Base-by-base conservation (phyloP, 352 stramenopile genomes). In the Globisporangium cederbergense region DNA sequence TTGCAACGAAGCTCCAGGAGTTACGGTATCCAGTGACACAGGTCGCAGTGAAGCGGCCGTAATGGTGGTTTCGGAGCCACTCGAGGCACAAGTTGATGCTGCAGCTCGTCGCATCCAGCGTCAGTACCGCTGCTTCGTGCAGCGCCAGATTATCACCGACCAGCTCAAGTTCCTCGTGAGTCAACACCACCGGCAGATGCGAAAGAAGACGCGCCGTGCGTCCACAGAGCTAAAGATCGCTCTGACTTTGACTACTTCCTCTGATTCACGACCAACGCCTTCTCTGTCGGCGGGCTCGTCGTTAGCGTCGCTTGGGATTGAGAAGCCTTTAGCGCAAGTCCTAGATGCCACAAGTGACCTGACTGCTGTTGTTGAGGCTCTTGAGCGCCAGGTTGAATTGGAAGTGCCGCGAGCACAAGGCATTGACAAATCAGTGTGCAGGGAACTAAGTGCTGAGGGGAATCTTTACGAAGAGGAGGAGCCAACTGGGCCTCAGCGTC, bases 101-200 rank as follows among this genome's bases (percentile, higher is more conserved):
- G 52, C 52, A 45, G 32, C 10, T 32, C 32, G 52, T 42, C 20
- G 16, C 22, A 80, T 84, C 25, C 74, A 82, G 69, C 55, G 50
- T 3, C 76, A 80, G 45, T 84, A 82, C 57, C 74, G 72, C 49
- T 70, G 63, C 30, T 80, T 77, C 59, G 40, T 63, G 13, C 64
- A 62, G 4, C 69, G 76, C 4, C 66, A 72, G 50, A 30, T 80
- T 2, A 46, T 84, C 38, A 20, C 69, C 9, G 76, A 79, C 20
- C 74, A 84, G 51, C 62, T 84, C 11, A 70, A 59, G 7, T 84
- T 80, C 49, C 45, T 80, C n/a, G 30, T 81, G 45, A 68, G 60
- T 18, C 71, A 79, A 22, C 60, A 81, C 14, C 62, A 66, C 13
- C 74, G 76, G 0, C 64, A 79, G 25, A 42, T 56, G 34, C 57